phyloP scores from a whole-genome alignment of 2,329 filamentous ascomycete genomes.

The Septoria linicola region DNA sequence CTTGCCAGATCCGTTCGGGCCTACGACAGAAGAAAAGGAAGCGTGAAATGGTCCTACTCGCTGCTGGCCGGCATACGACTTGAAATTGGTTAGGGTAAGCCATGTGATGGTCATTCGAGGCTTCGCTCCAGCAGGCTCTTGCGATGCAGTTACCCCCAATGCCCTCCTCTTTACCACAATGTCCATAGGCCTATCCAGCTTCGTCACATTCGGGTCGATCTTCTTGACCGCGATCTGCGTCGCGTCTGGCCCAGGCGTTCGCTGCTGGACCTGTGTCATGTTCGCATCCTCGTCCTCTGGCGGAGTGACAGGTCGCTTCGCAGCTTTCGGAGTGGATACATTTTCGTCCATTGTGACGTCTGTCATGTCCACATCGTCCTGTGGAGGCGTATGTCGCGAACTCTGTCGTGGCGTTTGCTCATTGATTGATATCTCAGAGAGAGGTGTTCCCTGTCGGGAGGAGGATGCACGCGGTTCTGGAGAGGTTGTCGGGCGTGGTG shows the following conservation, averaged over 20 bases:
- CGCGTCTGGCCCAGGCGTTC: slow-evolving; percentile 15
- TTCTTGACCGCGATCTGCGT: slow-evolving; percentile 58
- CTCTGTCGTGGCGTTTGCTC: slow-evolving; percentile 50
- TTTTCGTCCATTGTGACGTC: slow-evolving; percentile 27
- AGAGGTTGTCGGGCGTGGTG: slow-evolving; percentile 49
- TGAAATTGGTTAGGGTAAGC: slow-evolving; percentile 92
- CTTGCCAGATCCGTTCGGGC: slow-evolving; percentile 96
- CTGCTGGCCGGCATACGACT: slow-evolving; percentile 94
- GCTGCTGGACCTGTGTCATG: slow-evolving; percentile 21
- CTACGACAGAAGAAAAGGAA: slow-evolving; percentile 96
- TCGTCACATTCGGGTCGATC: slow-evolving; percentile 71
- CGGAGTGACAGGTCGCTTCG: slow-evolving; percentile 11
- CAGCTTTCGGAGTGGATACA: slow-evolving; percentile 17
- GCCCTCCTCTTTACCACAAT: slow-evolving; percentile 86
- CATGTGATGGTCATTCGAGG: slow-evolving; percentile 90
- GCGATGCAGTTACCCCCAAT: slow-evolving; percentile 59
- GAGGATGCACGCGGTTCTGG: slow-evolving; percentile 31
- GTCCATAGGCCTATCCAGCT: slow-evolving; percentile 87
- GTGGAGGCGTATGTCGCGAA: slow-evolving; percentile 21
- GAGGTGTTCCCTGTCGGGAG: slow-evolving; percentile 55
- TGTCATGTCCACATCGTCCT: slow-evolving; percentile 23
- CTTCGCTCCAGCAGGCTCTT: slow-evolving; percentile 75
- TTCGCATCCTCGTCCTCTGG: slow-evolving; percentile 21
- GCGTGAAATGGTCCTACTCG: slow-evolving; percentile 95
- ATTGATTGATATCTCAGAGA: slow-evolving; percentile 67